Conservation (phyloP, 306 rosid species). For the Hippophae rhamnoides region DNA sequence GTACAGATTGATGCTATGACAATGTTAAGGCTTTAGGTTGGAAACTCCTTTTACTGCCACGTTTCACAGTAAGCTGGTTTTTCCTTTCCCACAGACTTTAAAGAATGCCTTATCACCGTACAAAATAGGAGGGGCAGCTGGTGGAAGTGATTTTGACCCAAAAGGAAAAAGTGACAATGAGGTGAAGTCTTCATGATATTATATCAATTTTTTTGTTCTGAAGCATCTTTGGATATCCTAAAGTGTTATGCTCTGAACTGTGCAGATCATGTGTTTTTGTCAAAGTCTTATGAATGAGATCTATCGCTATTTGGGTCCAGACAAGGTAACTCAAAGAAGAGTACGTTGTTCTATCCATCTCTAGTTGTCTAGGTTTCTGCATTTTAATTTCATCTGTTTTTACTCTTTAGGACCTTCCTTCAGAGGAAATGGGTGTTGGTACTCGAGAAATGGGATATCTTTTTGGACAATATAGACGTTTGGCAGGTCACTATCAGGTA, state of each 20-base stretch:
- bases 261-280: conserved; percentile 93
- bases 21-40: conserved; percentile 8
- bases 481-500: conserved; percentile 95
- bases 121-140: conserved; percentile 97
- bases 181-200: conserved; percentile 17
- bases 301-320: conserved; percentile 91
- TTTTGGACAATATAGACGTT: conserved; percentile 94
- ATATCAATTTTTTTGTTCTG: too few relatives aligned
- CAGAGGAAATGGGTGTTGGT: conserved; percentile 99
- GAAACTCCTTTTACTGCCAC: conserved; percentile 6
- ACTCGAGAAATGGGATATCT: conserved; percentile 99
- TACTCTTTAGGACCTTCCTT: conserved; percentile 76
- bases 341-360: not conserved
- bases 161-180: conserved; percentile 93
- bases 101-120: conserved; percentile 93
- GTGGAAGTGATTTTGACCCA: conserved; percentile 99
- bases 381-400: conserved; percentile 24
- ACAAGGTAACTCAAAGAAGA: conserved; percentile 60
- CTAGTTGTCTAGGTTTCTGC: not conserved
- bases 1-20: too few relatives aligned
- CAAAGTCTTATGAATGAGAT: conserved; percentile 97
- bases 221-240: too few relatives aligned
- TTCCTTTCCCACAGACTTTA: conserved; percentile 55
- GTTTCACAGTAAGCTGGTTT: conserved; percentile 9
- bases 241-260: not conserved